Evolutionary conservation across 1,284 basidiomycete genomes (phyloP).

Genomic region (Sutorius eximius): DNA sequence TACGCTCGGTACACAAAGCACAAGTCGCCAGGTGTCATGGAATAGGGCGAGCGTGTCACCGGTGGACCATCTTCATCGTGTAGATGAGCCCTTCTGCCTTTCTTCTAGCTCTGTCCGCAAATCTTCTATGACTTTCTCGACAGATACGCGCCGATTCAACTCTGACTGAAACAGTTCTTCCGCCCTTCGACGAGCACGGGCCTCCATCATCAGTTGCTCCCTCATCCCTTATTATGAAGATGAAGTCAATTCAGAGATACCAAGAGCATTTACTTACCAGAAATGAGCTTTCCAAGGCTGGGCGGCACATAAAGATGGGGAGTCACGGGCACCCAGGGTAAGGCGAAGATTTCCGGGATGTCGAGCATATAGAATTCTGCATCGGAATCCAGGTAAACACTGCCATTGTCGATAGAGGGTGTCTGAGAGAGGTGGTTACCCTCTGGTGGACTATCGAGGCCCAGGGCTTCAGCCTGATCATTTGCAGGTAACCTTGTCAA

Average conservation of each 20-base stretch:
- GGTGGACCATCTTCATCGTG: neutral
- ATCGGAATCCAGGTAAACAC: constrained; percentile 6
- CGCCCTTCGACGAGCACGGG: constrained; percentile 33
- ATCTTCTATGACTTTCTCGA: constrained; percentile 19
- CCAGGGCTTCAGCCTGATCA: neutral
- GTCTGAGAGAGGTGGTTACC: neutral
- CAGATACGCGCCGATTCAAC: constrained; percentile 24
- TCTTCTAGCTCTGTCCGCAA: constrained; percentile 15
- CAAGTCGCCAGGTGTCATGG: neutral
- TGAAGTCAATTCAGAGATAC: constrained; percentile 7
- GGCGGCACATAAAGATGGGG: constrained; percentile 38
- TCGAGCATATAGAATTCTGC: constrained; percentile 38
- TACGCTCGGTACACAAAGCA: neutral
- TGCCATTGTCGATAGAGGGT: neutral
- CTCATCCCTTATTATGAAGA: constrained; percentile 35
- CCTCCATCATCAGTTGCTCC: constrained; percentile 33
- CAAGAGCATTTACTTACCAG: constrained; percentile 26
- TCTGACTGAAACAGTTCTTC: constrained; percentile 32
- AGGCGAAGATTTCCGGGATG: constrained; percentile 33
- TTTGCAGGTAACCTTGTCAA: neutral
- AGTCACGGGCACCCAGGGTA: constrained; percentile 34
- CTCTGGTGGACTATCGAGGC: neutral
- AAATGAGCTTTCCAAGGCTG: constrained; percentile 36
- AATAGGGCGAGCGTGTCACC: neutral
- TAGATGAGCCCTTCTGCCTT: neutral